Base-by-base conservation (phyloP, 2,329 filamentous ascomycete species). In the Lojkania enalia region DNA sequence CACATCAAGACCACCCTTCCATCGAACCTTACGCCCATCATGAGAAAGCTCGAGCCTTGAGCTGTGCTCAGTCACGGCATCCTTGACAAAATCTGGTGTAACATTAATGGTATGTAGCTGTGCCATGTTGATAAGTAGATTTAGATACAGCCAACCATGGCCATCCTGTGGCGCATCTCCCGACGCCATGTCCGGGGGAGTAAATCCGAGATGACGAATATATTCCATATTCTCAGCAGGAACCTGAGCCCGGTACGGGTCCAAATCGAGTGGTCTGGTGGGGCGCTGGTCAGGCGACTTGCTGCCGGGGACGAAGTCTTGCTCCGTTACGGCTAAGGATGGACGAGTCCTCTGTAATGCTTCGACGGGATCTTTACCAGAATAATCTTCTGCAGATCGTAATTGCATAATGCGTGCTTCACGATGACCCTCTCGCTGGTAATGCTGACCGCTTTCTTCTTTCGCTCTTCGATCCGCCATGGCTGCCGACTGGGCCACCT, bases 31-130 rank as follows among this genome's bases (percentile, higher is more conserved):
- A 39, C 84, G 82, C 0, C 88, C 88, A 57, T 94, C 89, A 0
- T 75, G 74, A 0, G 88, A 92, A 0, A 95, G 65, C 62, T 95
- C 87, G 39, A 95, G 84, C 56, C 86, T 87, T 15, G 80, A 79
- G 57, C 88, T 92, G 53, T 84, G 80, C 38, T 87, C 82, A 0
- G 76, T 73, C 1, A 95, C 77, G 0, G 90, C 87, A 25, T 81
- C 80, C 46, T 87, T 84, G 29, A 94, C 83, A 57, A 92, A 92
- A 20, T 86, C 83, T 0, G 85, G 78, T 0, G 89, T 90, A 1
- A 95, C 88, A 46, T 90, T 91, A 55, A 94, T 78, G 0, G 90
- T 92, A 58, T 95, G 89, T 14, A 95, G 73, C 68, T 95, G 89
- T 0, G 90, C 89, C 75, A 95, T 80, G 60, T 86, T 90, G 62